Percentiles rank a stretch among this genome's conserved stretches.
Evolutionary conservation across 1,284 basidiomycete genomes (phyloP).

Genomic region (Sanghuangporus weigelae): DNA sequence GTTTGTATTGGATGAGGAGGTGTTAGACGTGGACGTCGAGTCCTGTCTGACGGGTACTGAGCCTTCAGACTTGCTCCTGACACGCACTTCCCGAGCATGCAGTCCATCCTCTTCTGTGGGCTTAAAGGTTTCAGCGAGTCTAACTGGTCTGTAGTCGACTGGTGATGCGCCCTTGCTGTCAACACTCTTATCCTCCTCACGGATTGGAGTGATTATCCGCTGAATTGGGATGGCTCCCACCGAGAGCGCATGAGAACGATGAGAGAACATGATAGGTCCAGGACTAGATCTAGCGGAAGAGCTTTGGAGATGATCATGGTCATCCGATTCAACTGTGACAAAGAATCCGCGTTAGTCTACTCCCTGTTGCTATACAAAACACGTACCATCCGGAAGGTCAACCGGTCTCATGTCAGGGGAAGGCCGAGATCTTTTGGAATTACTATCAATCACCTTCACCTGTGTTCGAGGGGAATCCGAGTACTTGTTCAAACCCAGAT

Average conservation of each 20-base stretch:
- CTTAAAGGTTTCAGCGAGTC: background rate
- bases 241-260: background rate
- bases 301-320: background rate
- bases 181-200: slow-evolving; percentile 11
- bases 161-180: slow-evolving; percentile 8
- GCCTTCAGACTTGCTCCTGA: slow-evolving; percentile 8
- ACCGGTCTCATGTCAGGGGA: slow-evolving; percentile 17
- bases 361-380: background rate
- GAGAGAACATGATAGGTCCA: background rate
- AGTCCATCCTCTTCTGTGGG: background rate
- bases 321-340: background rate
- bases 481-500: slow-evolving; percentile 30
- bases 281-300: slow-evolving; percentile 8
- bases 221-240: slow-evolving; percentile 17
- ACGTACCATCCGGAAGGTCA: background rate
- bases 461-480: slow-evolving; percentile 21
- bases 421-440: slow-evolving; percentile 17
- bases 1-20: slow-evolving; percentile 17
- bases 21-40: slow-evolving; percentile 16
- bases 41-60: slow-evolving; percentile 1
- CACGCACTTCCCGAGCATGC: background rate
- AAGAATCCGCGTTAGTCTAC: background rate
- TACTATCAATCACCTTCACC: slow-evolving; percentile 19
- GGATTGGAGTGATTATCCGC: slow-evolving; percentile 18
- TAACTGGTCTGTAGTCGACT: slow-evolving; percentile 9